Evolutionary conservation across 164 flowering plant species (phyloP), one percentile per base, ranked within the genome.

Genomic region (Taxillus chinensis): DNA sequence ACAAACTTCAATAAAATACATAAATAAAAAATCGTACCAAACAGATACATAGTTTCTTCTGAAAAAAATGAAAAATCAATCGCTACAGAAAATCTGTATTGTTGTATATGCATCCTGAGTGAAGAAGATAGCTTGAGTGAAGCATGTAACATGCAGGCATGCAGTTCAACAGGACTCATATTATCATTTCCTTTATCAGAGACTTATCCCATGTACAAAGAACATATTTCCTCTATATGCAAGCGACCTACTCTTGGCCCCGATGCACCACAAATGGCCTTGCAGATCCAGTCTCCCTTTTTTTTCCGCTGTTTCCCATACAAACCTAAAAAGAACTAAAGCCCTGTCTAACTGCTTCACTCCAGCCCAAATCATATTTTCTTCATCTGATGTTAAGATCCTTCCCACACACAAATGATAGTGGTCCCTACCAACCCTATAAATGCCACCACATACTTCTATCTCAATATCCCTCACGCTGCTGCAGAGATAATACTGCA

Each of bases 201-300:
- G 62, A 61, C 62, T 73, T 13, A 89, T 75, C 38, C 75, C 78
- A 74, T 89, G 96, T 45, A 89, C 40, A 40, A 82, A 82, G 74
- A 75, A 86, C 37, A 41, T 11, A 57, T 78, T 86, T 59, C 90
- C 86, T 74, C 81, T 79, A 55, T 86, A 90, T 14, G 68, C 64
- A 17, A 86, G 17, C 4, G 62, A 67, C 75, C 79, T 86, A 13
- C 75, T 76, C 62, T 73, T 77, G 37, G 85, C 83, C 42, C 84
- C 90, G 37, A 84, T 64, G 69, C 81, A 77, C 90, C 89, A 90
- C 40, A 90, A 45, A 77, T 90, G 97, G n/a, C 99, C 97, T 77
- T 84, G 85, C 53, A 90, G 59, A 75, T 80, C 83, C 68, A 93
- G 66, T 58, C 6, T 60, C 51, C 80, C 86, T 70, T 87, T 78